These are phyloP conservation scores for Silene conica DNA, from an alignment of 148 eudicot species.

Conservation along the genomic window DNA sequence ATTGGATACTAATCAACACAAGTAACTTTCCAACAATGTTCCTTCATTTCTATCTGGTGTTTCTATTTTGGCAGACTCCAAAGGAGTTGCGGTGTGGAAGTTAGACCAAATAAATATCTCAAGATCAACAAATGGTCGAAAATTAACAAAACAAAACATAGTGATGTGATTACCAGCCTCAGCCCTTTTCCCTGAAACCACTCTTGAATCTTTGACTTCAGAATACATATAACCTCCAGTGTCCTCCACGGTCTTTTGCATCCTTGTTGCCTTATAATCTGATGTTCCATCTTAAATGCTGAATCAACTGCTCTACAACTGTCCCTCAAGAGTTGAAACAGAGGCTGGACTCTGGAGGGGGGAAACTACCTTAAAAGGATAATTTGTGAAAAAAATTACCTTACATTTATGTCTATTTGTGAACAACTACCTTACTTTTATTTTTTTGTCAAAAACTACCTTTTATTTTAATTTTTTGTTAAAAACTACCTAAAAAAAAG, in stretches of 20 bases:
- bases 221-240: neutral
- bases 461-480: too few species aligned
- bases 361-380: too few species aligned
- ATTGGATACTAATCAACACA: too few species aligned
- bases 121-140: neutral
- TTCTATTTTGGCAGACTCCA: neutral
- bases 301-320: too few species aligned
- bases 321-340: too few species aligned
- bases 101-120: neutral
- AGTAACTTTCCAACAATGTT: neutral
- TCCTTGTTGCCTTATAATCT: neutral
- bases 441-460: too few species aligned
- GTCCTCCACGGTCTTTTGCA: neutral
- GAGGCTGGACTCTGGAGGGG: too few species aligned
- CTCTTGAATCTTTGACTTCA: constrained; percentile 7
- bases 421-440: too few species aligned
- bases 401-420: too few species aligned
- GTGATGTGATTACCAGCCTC: constrained; percentile 1
- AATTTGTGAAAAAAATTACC: too few species aligned
- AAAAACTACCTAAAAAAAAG: too few species aligned
- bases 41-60: neutral
- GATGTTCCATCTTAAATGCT: neutral
- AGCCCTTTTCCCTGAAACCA: too few species aligned
- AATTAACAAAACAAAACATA: neutral
- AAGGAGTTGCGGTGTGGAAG: neutral